Evolutionary conservation across 202 grass and related monocot species (phyloP), one percentile per base, ranked within the genome.

Genomic region (Eragrostis tef): DNA sequence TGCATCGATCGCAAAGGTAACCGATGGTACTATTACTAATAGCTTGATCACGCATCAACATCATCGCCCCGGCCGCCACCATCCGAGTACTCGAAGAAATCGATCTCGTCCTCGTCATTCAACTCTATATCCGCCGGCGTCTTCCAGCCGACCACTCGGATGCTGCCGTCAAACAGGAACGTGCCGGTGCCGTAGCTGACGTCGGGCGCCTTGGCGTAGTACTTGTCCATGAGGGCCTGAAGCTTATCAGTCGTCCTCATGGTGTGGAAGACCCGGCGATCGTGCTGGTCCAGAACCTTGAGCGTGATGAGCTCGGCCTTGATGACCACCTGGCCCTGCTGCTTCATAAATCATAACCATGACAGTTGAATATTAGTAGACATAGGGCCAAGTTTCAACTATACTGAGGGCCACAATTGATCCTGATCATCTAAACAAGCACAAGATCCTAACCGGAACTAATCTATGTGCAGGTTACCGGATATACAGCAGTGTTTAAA

Each of bases 21-120:
- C 34, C 34, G 34, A 39, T 39, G 6, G 0, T 39, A 39, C 34
- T 5, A 39, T 5, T 39, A 39, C 34, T 5, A 39, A 39, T 39
- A 39, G 3, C 34, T n/a, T 19, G 17, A 25, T 66, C 63, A 67
- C 36, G 64, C 17, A 39, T 44, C 36, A 6, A 39, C 34, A 39
- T 39, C 34, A 39, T 6, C 7, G 19, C 6, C 10, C 6, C 6
- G 1, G 2, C 17, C 45, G 25, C 75, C 75, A 9, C 75, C 75
- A 3, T 65, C 7, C 17, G 63, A 12, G 24, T 39, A 29, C 14
- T 15, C 13, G 75, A 65, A 65, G 75, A 52, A 47, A 17, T 78
- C 75, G 19, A 78, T 48, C 75, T 78, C 44, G 75, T 31, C 75
- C 11, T 19, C 60, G 45, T 78, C 75, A 9, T 78, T 61, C 75